Evolutionary conservation across 805 yeast genomes (phyloP), one percentile per base, ranked within the genome.

Genomic region (Saccharomycopsis lassenensis): DNA sequence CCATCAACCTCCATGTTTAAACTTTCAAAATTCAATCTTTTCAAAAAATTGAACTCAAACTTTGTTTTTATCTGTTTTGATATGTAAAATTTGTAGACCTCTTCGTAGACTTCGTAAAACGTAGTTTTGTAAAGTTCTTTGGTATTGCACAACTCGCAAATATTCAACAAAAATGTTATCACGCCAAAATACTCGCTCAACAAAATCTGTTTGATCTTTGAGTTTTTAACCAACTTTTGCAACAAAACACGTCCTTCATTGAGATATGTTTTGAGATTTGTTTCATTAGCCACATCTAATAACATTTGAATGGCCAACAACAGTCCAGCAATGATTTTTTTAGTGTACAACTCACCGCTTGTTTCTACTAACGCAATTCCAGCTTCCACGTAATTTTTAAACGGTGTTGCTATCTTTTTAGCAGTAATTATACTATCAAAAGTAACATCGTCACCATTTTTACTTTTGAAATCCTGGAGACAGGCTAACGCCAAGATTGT

Each of bases 401-500:
- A 36, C 15, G 16, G 16, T 12, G 22, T 31, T 15, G 38, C 40
- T 14, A 39, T n/a, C 12, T 23, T 29, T n/a, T 19, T 18, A 11
- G 23, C 26, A 22, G 29, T 27, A 25, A 34, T 25, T 3, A 15
- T 24, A 7, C 36, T 33, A 10, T 46, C 31, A 1, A 34, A 35
- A 22, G 33, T 39, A 7, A 46, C 37, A 30, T 49, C 48, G 5
- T 40, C 41, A 14, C 26, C 31, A 2, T 44, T 41, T 21, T 40
- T 40, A 20, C 43, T 35, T 4, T 41, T 39, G 10, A 49, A 51
- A 26, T 53, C 49, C 4, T 44, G 39, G 6, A 51, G 29, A 5
- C 46, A 31, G 5, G 34, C 28, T 19, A 57, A 38, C 4, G 54
- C 58, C 4, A 35, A 35, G 12, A 59, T 52, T 8, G 56, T 35